Base-by-base conservation (phyloP, 306 rosid genomes). In the Acacia melanoxylon region DNA sequence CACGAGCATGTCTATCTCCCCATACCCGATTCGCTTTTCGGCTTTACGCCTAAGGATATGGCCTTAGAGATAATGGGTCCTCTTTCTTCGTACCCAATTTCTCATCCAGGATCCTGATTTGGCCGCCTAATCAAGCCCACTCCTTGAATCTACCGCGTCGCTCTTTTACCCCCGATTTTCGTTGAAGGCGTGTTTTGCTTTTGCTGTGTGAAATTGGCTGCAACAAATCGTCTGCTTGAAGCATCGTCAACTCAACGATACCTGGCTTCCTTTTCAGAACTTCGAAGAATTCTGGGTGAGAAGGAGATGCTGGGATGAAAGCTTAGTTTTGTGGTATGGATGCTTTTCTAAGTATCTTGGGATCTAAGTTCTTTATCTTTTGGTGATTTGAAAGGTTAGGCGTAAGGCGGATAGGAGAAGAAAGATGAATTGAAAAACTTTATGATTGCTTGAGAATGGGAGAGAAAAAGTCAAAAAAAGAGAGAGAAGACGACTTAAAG, bases 301-400 rank as follows among this genome's bases (percentile, higher is more conserved):
- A 62, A 29, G 80, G 77, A 72, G 70, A 54, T 77, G 67, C 83
- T 77, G 73, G 61, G 35, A 62, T 85, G 81, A 78, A 82, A 85
- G 81, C 81, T 69, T 72, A 85, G 69, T 82, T 85, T 78, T 69
- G 75, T 74, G 88, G 86, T 85, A 85, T 74, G 83, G 75, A 78
- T 67, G 54, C 71, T 59, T 78, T 82, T 85, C 86, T 82, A 16
- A 66, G 45, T 56, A 49, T 82, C 78, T 78, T 82, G 71, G 48
- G 76, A 75, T 80, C 77, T 80, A 75, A 68, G 82, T 78, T 67
- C 4, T 56, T 56, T 12, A 37, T 82, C 2, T 74, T 58, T 76
- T 49, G 77, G 65, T 77, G 80, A 24, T 69, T 80, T 24, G 44
- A 31, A 83, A 79, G 37, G 14, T 42, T 56, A 72, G 71, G 67